phyloP scores from a whole-genome alignment of 1,284 basidiomycete species.

The Tilletia caries region DNA sequence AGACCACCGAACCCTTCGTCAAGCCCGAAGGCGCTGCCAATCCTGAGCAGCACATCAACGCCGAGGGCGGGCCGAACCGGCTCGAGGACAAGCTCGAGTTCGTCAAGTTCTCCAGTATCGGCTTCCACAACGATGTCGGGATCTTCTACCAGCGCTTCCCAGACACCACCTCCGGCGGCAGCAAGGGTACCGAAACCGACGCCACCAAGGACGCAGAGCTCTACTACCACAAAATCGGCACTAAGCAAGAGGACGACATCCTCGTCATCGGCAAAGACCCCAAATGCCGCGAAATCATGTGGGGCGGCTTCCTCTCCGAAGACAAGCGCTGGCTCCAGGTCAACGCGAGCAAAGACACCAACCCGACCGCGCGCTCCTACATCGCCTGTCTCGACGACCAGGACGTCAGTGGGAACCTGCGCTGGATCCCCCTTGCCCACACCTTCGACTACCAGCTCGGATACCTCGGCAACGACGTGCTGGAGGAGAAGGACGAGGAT shows the following conservation, averaged over 20 bases:
- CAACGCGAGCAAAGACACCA: conserved; percentile 45
- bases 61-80: conserved; percentile 38
- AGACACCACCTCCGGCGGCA: conserved; percentile 24
- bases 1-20: conserved; percentile 38
- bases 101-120: conserved; percentile 45
- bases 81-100: conserved; percentile 39
- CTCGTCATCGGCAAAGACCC: conserved; percentile 43
- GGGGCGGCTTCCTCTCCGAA: conserved; percentile 39
- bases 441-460: conserved; percentile 36
- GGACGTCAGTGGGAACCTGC: conserved; percentile 22
- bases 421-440: conserved; percentile 43
- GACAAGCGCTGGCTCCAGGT: conserved; percentile 46
- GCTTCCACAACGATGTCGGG: conserved; percentile 50
- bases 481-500: conserved; percentile 44
- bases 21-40: conserved; percentile 25
- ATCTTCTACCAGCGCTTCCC: conserved; percentile 51
- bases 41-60: conserved; percentile 21
- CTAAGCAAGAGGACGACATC: conserved; percentile 41
- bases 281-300: conserved; percentile 40
- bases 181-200: conserved; percentile 50
- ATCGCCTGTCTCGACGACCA: conserved; percentile 36
- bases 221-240: conserved; percentile 49
- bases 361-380: conserved; percentile 41
- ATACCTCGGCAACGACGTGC: conserved; percentile 15
- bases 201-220: conserved; percentile 48